Percentiles rank a stretch among this genome's conserved stretches.
These are phyloP conservation scores for Baorangia bicolor DNA, from an alignment of 768 basidiomycete genomes.

Conservation along the genomic window DNA sequence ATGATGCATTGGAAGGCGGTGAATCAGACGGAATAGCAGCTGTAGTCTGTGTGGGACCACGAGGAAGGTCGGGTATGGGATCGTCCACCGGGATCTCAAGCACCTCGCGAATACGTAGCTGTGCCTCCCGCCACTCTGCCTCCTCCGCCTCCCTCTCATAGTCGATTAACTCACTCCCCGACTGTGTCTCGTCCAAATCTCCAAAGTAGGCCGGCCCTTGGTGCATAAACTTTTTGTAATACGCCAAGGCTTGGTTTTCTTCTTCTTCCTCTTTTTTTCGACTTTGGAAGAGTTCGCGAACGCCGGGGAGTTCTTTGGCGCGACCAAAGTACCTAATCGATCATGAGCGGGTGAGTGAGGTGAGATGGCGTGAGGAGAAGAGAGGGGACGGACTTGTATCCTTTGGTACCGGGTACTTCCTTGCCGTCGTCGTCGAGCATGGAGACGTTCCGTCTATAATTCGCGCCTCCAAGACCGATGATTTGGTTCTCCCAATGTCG, in stretches of 20 bases:
- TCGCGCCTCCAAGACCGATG: conserved; percentile 92
- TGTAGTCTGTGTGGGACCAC: conserved; percentile 12
- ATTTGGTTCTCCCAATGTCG: conserved; percentile 98
- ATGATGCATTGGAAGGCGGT: conserved; percentile 19
- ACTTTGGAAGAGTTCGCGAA: conserved; percentile 90
- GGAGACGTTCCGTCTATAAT: conserved; percentile 89
- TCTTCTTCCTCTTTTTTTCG: conserved; percentile 87
- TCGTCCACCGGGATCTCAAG: conserved; percentile 53
- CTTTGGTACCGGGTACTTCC: conserved; percentile 94
- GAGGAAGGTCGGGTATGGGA: conserved; percentile 52
- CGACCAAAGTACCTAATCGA: conserved; percentile 86
- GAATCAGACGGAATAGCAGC: conserved; percentile 15
- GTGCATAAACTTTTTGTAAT: conserved; percentile 85
- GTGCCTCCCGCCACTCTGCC: conserved; percentile 70
- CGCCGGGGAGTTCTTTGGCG: conserved; percentile 93
- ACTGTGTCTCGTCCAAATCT: conserved; percentile 72
- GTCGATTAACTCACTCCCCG: conserved; percentile 59
- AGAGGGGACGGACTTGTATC: conserved; percentile 76
- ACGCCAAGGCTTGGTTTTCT: conserved; percentile 71
- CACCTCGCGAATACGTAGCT: conserved; percentile 49
- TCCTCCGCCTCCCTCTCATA: conserved; percentile 74
- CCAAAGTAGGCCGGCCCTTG: conserved; percentile 91
- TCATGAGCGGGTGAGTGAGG: background rate
- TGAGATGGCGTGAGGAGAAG: background rate
- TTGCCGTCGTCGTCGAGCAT: conserved; percentile 95